These are phyloP conservation scores for Physcomitrellopsis africana DNA, from an alignment of 225 moss, liverwort and hornwort species.

Conservation along the genomic window DNA sequence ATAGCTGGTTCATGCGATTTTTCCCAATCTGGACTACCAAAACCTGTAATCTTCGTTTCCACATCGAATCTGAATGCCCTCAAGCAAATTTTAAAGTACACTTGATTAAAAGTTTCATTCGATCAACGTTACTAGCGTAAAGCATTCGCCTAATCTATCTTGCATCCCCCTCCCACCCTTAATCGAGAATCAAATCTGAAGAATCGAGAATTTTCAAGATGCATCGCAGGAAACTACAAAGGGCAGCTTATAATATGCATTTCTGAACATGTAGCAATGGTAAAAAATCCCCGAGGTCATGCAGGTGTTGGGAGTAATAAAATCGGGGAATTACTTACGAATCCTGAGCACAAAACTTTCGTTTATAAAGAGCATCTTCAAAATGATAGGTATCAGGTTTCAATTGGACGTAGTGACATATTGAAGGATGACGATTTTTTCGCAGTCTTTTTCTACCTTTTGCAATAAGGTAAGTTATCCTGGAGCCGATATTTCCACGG, in stretches of 20 bases:
- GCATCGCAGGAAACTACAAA: neutral
- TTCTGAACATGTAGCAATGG: neutral
- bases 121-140: too few relatives aligned
- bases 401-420: constrained; percentile 30
- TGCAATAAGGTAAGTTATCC: constrained; percentile 15
- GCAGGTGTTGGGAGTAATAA: neutral
- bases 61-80: constrained; percentile 46
- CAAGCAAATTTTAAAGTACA: neutral
- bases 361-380: constrained; percentile 25
- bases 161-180: too few relatives aligned
- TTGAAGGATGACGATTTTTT: constrained; percentile 26
- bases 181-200: too few relatives aligned
- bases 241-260: constrained; percentile 12
- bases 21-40: constrained; percentile 50
- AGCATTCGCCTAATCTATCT: too few relatives aligned
- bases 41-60: constrained; percentile 37
- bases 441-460: constrained; percentile 35
- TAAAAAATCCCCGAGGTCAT: neutral
- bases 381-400: constrained; percentile 9
- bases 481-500: too few relatives aligned
- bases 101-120: neutral
- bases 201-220: neutral
- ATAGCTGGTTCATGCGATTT: constrained; percentile 38
- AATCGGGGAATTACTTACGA: constrained; percentile 31
- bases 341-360: constrained; percentile 48